Conservation (phyloP, 768 basidiomycete genomes). For the Baorangia bicolor region DNA sequence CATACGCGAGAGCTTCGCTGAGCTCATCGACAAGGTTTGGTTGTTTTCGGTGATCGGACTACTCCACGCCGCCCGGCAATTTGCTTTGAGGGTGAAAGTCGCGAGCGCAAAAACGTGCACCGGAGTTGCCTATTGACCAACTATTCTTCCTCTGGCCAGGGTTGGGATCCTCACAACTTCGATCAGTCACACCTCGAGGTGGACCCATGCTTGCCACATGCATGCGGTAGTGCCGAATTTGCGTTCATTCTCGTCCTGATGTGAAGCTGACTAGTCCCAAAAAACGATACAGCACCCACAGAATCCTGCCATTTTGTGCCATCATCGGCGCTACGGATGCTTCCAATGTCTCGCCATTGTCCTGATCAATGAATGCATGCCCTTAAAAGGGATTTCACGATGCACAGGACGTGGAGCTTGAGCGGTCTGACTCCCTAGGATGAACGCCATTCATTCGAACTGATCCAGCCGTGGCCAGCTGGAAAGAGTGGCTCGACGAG, state of each 20-base stretch:
- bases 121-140: conserved; percentile 20
- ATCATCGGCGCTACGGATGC: conserved; percentile 22
- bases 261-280: conserved; percentile 16
- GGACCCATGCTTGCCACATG: conserved; percentile 35
- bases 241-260: conserved; percentile 30
- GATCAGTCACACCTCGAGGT: conserved; percentile 38
- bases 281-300: conserved; percentile 23
- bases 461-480: conserved; percentile 3
- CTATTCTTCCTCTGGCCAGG: conserved; percentile 14
- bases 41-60: conserved; percentile 23
- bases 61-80: conserved; percentile 28
- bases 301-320: conserved; percentile 22
- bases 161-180: conserved; percentile 31
- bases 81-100: conserved; percentile 17
- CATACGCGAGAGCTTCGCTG: conserved; percentile 27
- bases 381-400: conserved; percentile 20
- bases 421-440: conserved; percentile 17
- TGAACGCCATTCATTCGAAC: conserved; percentile 23
- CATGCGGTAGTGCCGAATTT: conserved; percentile 28
- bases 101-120: conserved; percentile 15
- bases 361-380: conserved; percentile 15
- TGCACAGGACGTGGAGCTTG: conserved; percentile 33
- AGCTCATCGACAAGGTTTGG: conserved; percentile 30
- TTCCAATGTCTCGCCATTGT: conserved; percentile 16
- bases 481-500: conserved; percentile 10